Conservation (phyloP, 2,329 filamentous ascomycete species). For the Pseudogymnoascus sp. region DNA sequence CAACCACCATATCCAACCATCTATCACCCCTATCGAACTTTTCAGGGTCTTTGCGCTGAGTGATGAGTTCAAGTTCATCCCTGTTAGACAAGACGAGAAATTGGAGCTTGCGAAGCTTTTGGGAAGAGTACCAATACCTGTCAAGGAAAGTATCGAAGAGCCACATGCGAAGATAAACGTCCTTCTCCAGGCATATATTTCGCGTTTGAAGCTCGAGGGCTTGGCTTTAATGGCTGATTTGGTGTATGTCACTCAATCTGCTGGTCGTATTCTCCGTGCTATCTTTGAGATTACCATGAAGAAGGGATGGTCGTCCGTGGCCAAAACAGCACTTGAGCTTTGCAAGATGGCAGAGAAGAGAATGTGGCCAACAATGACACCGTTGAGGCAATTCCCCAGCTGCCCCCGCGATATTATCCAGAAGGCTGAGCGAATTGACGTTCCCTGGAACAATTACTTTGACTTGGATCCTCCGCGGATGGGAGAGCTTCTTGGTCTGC, state of each 20-base stretch:
- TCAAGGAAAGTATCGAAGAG: constrained; percentile 97
- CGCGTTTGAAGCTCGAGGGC: constrained; percentile 84
- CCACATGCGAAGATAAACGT: constrained; percentile 98
- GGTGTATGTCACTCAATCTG: constrained; percentile 97
- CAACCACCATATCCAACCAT: constrained; percentile 88
- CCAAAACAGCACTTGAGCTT: constrained; percentile 83
- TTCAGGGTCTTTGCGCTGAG: constrained; percentile 95
- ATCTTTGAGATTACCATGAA: constrained; percentile 97
- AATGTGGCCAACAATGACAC: constrained; percentile 99
- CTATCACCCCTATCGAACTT: constrained; percentile 86
- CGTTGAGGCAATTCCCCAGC: constrained; percentile 77
- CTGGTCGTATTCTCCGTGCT: constrained; percentile 87
- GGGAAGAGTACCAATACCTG: constrained; percentile 82
- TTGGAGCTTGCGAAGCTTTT: constrained; percentile 88
- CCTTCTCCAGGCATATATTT: constrained; percentile 91
- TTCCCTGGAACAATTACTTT: constrained; percentile 89
- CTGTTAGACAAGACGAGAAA: constrained; percentile 95
- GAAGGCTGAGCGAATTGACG: constrained; percentile 91
- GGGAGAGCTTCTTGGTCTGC: constrained; percentile 87
- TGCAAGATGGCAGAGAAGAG: constrained; percentile 99
- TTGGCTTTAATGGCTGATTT: constrained; percentile 96
- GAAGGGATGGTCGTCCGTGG: constrained; percentile 91
- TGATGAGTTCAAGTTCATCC: constrained; percentile 98
- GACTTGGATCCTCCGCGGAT: constrained; percentile 93
- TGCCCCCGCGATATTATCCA: constrained; percentile 80